Evolutionary conservation across 2,329 filamentous ascomycete genomes (phyloP), one percentile per base, ranked within the genome.

Genomic region (Mycosphaerella sp.): DNA sequence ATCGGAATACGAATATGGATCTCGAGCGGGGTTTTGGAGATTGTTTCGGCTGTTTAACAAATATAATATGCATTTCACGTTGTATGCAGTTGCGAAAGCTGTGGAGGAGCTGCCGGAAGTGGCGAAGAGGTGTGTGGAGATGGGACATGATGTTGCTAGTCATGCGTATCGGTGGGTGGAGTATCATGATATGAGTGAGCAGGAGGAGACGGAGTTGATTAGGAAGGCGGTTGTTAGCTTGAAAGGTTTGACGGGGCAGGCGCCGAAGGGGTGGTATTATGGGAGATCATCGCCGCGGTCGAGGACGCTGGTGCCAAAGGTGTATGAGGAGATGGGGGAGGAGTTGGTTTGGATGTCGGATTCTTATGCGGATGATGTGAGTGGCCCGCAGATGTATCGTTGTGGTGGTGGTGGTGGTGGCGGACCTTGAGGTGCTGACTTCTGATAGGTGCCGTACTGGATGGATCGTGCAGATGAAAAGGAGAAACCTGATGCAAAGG

Each of bases 101-200:
- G 65, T 77, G 3, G 73, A 78, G 57, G 61, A 73, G 59, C 70
- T 75, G 49, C 75, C 75, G 0, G 70, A 71, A 45, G 74, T 77
- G 1, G 75, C 70, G 2, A 66, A 61, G n/a, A 65, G 71, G 4
- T 74, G 71, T 53, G 74, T 77, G 0, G 72, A 76, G 40, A 68
- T 72, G 46, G 75, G 75, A 3, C 75, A 78, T 54, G 76, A 78
- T 50, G 66, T 78, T 30, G 75, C 75, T 0, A 71, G 67, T 1
- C 75, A 78, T 53, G 75, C 71, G 1, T 75, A 76, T 47, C 67
- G 76, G 13, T 79, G 76, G 75, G 67, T 77, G n/a, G 74, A 77
- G 44, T 73, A 77, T 56, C 71, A 74, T 57, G 66, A 73, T 49
- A 66, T 77, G 30, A 62, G 65, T 0, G 62, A 72, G 4, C 73